Conservation (phyloP, 2,329 filamentous ascomycete species). For the Phialophora verrucosa region DNA sequence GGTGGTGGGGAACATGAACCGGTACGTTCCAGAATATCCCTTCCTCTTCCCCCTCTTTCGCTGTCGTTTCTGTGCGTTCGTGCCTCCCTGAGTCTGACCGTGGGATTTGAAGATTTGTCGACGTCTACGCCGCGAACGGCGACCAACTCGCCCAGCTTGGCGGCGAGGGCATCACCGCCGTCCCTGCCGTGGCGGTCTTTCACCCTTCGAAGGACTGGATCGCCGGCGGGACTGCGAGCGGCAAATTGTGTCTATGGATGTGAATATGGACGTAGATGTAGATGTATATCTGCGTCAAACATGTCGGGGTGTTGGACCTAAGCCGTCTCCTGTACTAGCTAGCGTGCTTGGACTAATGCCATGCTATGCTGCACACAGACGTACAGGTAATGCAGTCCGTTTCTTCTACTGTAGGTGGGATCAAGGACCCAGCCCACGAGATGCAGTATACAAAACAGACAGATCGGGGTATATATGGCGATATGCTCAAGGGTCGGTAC, state of each 20-base stretch:
- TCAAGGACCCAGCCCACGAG: too few relatives aligned
- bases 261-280: slow-evolving; percentile 45
- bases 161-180: slow-evolving; percentile 89
- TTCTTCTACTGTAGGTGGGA: too few relatives aligned
- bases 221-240: slow-evolving; percentile 86
- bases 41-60: not conserved
- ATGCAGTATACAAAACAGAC: too few relatives aligned
- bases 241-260: slow-evolving; percentile 91
- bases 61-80: not conserved
- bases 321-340: too few relatives aligned
- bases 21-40: slow-evolving; percentile 45
- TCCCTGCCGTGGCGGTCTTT: slow-evolving; percentile 89
- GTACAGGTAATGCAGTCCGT: too few relatives aligned
- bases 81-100: not conserved
- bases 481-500: too few relatives aligned
- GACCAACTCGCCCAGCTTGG: slow-evolving; percentile 88
- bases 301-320: too few relatives aligned
- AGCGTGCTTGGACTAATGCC: too few relatives aligned
- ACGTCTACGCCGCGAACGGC: slow-evolving; percentile 81
- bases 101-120: slow-evolving; percentile 69
- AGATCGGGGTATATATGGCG: too few relatives aligned
- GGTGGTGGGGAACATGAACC: slow-evolving; percentile 95
- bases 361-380: too few relatives aligned
- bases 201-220: slow-evolving; percentile 91
- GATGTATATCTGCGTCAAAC: too few relatives aligned